Base-by-base conservation (phyloP, 176 grass and related monocot genomes). In the Carex littledalei region DNA sequence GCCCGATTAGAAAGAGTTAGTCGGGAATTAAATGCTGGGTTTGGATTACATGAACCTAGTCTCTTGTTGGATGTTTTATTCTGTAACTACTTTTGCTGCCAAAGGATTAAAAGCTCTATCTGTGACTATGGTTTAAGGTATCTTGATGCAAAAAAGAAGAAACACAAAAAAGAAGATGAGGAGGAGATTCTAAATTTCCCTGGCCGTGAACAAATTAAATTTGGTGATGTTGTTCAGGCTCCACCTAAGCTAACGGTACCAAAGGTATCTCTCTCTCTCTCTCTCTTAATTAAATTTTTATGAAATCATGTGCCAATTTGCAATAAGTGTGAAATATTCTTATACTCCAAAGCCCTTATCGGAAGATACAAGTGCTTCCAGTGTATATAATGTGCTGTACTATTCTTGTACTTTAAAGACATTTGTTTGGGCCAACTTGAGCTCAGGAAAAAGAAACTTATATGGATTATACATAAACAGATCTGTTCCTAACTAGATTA, bases 141-240 rank as follows among this genome's bases (percentile, higher is more conserved):
- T 88, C 87, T 95, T 70, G 88, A 94, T 83, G 93, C 92, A 60
- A 99, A 92, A 78, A 99, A 94, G 88, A 99, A 95, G 88, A 99
- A 95, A 86, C 82, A 49, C 6, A 68, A 16, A 88, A 34, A 99
- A 95, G 87, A 60, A 79, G 89, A 88, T 82, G 45, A 29, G 3
- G 14, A 92, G 76, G 88, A 81, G 81, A 26, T 86, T 85, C 71
- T 3, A 20, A 80, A 89, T 70, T 95, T 95, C 81, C 96, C 91
- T 69, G 91, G 93, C 5, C 72, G 67, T 57, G 96, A 95, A 75
- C 75, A 99, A 81, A 88, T 99, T 20, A 89, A 89, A 88, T 99
- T 99, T 87, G 91, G 93, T 85, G 96, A 99, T 17, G 55, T 94
- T 69, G 91, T 99, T 54, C 75, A 95, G 50, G 96, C 93, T 83